Evolutionary conservation across 352 stramenopile genomes (phyloP).

Genomic region (Globisporangium carolinianum): DNA sequence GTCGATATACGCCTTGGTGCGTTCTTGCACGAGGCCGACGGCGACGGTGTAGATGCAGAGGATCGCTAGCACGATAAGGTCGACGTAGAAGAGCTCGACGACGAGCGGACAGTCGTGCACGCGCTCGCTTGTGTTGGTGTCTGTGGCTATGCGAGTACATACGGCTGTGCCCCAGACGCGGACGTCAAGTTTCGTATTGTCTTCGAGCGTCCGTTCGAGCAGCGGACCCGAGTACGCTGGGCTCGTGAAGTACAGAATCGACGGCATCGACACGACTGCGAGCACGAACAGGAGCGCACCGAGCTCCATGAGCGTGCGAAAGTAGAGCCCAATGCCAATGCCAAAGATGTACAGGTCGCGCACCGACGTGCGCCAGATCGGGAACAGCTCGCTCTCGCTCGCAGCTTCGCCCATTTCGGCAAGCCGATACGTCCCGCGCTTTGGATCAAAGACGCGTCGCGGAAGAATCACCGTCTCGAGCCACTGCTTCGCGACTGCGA

Average conservation of each 20-base stretch:
- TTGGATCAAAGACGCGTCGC: conserved; percentile 33
- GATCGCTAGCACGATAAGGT: conserved; percentile 45
- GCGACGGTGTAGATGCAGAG: conserved; percentile 42
- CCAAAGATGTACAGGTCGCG: conserved; percentile 58
- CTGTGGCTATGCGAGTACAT: conserved; percentile 33
- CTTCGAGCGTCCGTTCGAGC: conserved; percentile 14
- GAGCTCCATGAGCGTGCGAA: conserved; percentile 62
- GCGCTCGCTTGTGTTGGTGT: conserved; percentile 4
- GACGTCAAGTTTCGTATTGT: conserved; percentile 32
- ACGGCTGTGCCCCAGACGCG: conserved; percentile 50
- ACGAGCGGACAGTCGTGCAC: conserved; percentile 50
- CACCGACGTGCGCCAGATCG: conserved; percentile 52
- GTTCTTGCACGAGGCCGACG: conserved; percentile 30
- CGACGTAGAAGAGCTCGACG: conserved; percentile 43
- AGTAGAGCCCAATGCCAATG: conserved; percentile 75
- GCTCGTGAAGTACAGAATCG: conserved; percentile 61
- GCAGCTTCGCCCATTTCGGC: conserved; percentile 67
- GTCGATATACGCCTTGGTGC: conserved; percentile 38
- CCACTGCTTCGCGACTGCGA: conserved; percentile 42
- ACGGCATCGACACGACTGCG: conserved; percentile 46
- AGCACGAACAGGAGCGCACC: conserved; percentile 45
- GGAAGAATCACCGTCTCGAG: conserved; percentile 49
- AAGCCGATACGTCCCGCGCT: conserved; percentile 33
- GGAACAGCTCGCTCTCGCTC: conserved; percentile 45
- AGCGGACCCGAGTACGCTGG: conserved; percentile 50